A percentile compares a stretch with the other conserved stretches of the same genome.
Evolutionary conservation across 2,329 filamentous ascomycete species (phyloP).

Genomic region (Lanzia echinophila): DNA sequence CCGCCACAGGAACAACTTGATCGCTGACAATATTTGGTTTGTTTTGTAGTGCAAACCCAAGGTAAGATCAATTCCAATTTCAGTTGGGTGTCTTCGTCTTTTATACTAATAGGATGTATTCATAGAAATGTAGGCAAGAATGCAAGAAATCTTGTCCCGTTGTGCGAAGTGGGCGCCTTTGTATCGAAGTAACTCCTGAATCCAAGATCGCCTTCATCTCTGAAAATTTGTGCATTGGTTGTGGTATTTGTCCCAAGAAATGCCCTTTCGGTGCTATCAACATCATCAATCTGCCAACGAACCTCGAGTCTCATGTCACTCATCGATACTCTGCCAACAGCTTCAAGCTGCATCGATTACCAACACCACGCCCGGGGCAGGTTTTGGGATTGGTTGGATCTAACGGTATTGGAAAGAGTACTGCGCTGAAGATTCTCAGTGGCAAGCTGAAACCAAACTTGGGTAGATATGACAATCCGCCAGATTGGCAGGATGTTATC

Average conservation of each 20-base stretch:
- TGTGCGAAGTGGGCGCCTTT: constrained; percentile 93
- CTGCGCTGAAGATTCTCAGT: constrained; percentile 96
- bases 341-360: constrained; percentile 97
- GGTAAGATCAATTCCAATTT: constrained; percentile 39
- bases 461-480: constrained; percentile 90
- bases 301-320: constrained; percentile 95
- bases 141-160: constrained; percentile 99
- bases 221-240: constrained; percentile 91
- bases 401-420: constrained; percentile 99
- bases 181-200: constrained; percentile 83
- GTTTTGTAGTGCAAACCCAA: constrained; percentile 73
- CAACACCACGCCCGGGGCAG: constrained; percentile 91
- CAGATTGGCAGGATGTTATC: constrained; percentile 98
- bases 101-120: constrained; percentile 23
- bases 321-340: constrained; percentile 99
- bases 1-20: constrained; percentile 13
- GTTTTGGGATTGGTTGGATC: constrained; percentile 95
- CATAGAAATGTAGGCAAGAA: constrained; percentile 93
- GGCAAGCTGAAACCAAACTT: constrained; percentile 98
- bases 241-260: constrained; percentile 99
- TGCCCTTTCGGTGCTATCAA: constrained; percentile 98
- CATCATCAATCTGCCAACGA: constrained; percentile 99
- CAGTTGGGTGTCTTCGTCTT: constrained; percentile 3
- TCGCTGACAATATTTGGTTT: constrained; percentile 35
- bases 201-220: constrained; percentile 98